Percentiles rank a stretch among this genome's conserved stretches.
These are phyloP conservation scores for Solanum habrochaites DNA, from an alignment of 257 asterid species.

Conservation along the genomic window DNA sequence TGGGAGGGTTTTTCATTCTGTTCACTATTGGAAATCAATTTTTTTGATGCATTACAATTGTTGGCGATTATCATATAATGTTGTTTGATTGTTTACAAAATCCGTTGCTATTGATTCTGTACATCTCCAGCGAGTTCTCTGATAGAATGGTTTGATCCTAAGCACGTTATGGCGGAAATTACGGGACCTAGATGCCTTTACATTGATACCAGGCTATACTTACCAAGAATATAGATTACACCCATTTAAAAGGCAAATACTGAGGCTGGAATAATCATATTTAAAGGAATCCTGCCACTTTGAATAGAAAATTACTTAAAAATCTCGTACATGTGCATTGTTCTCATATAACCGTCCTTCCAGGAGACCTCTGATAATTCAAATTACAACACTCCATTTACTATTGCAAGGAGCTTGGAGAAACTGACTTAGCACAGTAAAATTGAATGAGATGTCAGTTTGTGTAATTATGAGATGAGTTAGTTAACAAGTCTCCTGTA, in stretches of 20 bases:
- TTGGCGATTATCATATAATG: too few species aligned
- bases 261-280: not conserved
- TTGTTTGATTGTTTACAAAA: too few species aligned
- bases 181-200: not conserved
- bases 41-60: too few species aligned
- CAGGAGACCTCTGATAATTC: not conserved
- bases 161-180: too few species aligned
- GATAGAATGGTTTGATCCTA: not conserved
- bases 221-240: not conserved
- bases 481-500: not conserved
- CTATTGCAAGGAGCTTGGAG: not conserved
- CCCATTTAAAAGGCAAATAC: not conserved
- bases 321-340: not conserved
- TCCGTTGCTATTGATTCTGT: too few species aligned
- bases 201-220: not conserved
- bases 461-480: not conserved
- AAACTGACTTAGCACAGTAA: not conserved
- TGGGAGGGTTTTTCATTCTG: too few species aligned
- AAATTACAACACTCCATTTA: not conserved
- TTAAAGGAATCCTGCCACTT: not conserved
- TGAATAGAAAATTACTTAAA: not conserved
- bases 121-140: not conserved
- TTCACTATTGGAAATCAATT: too few species aligned
- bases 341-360: not conserved
- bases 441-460: not conserved